Conservation (phyloP, 2,329 filamentous ascomycete species). For the Byssoonygena ceratinophila region DNA sequence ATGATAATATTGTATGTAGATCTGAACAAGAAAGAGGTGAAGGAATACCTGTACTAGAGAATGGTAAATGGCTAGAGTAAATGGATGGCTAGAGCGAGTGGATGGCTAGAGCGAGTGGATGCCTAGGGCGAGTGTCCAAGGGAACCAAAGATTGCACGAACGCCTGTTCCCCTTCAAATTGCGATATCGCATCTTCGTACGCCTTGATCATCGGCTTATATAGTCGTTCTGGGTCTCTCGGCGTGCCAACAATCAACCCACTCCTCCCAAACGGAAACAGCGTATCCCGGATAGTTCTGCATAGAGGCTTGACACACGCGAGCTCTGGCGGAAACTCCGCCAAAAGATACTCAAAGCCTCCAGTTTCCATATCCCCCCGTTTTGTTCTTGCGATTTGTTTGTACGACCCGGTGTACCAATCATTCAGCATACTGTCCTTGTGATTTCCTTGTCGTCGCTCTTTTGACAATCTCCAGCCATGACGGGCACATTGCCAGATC, state of each 20-base stretch:
- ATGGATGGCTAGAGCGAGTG: too few relatives aligned
- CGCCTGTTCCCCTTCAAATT: not conserved
- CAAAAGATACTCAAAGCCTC: conserved; percentile 20
- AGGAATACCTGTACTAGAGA: too few relatives aligned
- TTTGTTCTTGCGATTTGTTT: conserved; percentile 21
- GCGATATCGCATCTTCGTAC: conserved; percentile 15
- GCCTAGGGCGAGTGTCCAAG: too few relatives aligned
- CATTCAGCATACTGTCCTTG: conserved; percentile 12
- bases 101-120: too few relatives aligned
- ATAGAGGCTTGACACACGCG: conserved; percentile 20
- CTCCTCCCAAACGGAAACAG: conserved; percentile 15
- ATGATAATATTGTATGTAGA: too few relatives aligned
- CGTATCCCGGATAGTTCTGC: conserved; percentile 17
- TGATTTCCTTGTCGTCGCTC: not conserved
- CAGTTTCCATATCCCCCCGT: conserved; percentile 16
- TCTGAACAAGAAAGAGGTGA: too few relatives aligned
- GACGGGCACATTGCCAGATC: conserved; percentile 1
- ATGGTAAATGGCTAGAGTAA: too few relatives aligned
- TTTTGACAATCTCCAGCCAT: conserved; percentile 2
- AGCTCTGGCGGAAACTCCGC: conserved; percentile 21
- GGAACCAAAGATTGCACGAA: too few relatives aligned
- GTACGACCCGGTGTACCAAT: conserved; percentile 24
- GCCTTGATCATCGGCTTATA: conserved; percentile 18
- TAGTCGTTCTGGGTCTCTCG: conserved; percentile 14
- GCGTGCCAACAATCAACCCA: conserved; percentile 14